These are phyloP conservation scores for Cephalotrichum gorgonifer DNA, from an alignment of 2,329 filamentous ascomycete species.

Conservation along the genomic window DNA sequence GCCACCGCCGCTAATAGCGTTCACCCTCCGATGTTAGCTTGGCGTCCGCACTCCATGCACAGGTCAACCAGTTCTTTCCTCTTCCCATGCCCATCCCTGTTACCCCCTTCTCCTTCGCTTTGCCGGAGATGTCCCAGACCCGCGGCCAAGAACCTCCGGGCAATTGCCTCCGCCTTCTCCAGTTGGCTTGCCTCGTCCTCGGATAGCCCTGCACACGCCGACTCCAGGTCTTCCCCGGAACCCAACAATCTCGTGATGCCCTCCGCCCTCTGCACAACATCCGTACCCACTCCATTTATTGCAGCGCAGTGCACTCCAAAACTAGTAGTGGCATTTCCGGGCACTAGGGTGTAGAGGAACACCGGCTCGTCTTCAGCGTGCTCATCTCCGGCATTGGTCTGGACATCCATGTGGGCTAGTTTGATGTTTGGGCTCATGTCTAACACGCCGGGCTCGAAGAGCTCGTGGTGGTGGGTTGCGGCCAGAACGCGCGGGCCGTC, in stretches of 20 bases:
- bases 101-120: neutral
- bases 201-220: slow-evolving; percentile 59
- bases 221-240: slow-evolving; percentile 65
- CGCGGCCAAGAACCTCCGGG: slow-evolving; percentile 43
- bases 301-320: slow-evolving; percentile 81
- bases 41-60: neutral
- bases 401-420: slow-evolving; percentile 65
- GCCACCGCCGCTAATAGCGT: too few relatives aligned
- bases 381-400: slow-evolving; percentile 40
- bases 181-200: slow-evolving; percentile 54
- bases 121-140: neutral
- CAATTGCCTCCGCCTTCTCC: slow-evolving; percentile 52
- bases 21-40: too few relatives aligned
- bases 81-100: neutral
- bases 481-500: slow-evolving; percentile 46
- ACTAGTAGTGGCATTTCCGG: slow-evolving; percentile 65
- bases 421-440: slow-evolving; percentile 34
- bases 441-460: slow-evolving; percentile 57
- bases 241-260: slow-evolving; percentile 58
- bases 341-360: slow-evolving; percentile 61
- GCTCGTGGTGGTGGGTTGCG: slow-evolving; percentile 59
- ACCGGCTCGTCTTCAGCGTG: slow-evolving; percentile 52
- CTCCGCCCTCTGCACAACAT: slow-evolving; percentile 66
- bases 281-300: slow-evolving; percentile 69
- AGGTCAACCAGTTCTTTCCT: neutral